Evolutionary conservation across 1,284 basidiomycete species (phyloP).

Genomic region (Naganishia cerealis): DNA sequence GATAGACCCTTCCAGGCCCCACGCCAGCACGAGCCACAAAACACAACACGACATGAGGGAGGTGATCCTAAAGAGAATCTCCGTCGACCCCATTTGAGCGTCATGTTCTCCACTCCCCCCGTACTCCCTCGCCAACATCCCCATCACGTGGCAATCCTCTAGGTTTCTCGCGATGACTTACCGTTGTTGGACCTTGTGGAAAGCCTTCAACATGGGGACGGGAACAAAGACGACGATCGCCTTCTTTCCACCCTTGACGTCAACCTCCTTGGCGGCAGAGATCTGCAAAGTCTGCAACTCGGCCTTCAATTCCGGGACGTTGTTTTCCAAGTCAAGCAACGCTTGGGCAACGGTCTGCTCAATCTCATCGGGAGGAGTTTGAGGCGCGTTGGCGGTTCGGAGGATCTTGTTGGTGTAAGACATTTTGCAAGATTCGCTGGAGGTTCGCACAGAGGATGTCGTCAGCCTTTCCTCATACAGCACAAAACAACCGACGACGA

Average conservation of each 20-base stretch:
- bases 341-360: conserved; percentile 94
- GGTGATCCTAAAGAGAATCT: conserved; percentile 54
- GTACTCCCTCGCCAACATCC: conserved; percentile 4
- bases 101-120: neutral
- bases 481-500: neutral
- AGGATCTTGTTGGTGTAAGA: conserved; percentile 70
- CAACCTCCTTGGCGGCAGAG: conserved; percentile 96
- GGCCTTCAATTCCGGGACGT: conserved; percentile 94
- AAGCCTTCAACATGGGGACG: conserved; percentile 95
- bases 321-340: conserved; percentile 94
- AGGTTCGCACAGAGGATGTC: neutral
- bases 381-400: conserved; percentile 93
- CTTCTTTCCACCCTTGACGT: conserved; percentile 99
- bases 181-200: conserved; percentile 98
- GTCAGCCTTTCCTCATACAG: neutral
- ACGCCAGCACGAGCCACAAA: neutral
- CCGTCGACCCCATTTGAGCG: conserved; percentile 48
- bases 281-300: conserved; percentile 96
- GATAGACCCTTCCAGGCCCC: conserved; percentile 9
- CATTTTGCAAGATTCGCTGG: conserved; percentile 30
- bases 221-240: conserved; percentile 99
- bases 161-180: conserved; percentile 56
- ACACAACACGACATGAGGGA: conserved; percentile 42
- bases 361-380: conserved; percentile 82
- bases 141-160: neutral